Evolutionary conservation across 495 filamentous ascomycete species (phyloP).

Genomic region (Aspergillus asperescens): DNA sequence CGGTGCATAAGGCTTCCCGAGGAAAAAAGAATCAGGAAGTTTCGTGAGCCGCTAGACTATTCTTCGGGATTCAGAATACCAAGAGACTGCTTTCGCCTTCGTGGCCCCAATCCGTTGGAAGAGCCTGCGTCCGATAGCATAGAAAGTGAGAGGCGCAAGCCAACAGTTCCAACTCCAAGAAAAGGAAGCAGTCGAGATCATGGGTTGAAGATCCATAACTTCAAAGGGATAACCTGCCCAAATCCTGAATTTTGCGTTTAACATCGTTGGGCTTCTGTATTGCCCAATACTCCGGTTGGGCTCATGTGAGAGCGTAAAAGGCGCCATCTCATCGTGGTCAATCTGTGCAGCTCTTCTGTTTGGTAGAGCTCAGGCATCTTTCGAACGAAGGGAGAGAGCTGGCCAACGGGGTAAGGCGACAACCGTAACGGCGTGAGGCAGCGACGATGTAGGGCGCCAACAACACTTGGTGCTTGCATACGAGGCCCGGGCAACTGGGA

Average conservation of each 20-base stretch:
- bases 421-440: constrained; percentile 17
- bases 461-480: constrained; percentile 17
- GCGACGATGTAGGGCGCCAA: constrained; percentile 15
- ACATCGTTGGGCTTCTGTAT: constrained; percentile 19
- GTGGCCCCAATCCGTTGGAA: background rate
- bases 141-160: background rate
- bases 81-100: constrained; percentile 1
- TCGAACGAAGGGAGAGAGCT: background rate
- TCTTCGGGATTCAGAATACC: constrained; percentile 2
- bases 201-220: background rate
- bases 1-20: constrained; percentile 16
- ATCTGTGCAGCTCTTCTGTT: constrained; percentile 9
- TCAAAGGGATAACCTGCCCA: background rate
- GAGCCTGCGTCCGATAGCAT: background rate
- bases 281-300: constrained; percentile 19
- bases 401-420: constrained; percentile 18
- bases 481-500: constrained; percentile 3
- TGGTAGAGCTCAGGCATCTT: constrained; percentile 10
- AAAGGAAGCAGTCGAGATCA: background rate
- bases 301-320: constrained; percentile 11
- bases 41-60: constrained; percentile 1
- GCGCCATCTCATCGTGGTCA: constrained; percentile 4
- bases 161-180: background rate
- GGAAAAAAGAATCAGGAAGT: constrained; percentile 1
- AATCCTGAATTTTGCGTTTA: background rate